Conservation (phyloP, 2,329 filamentous ascomycete species). For the Nannizziopsis arthrosporioides region DNA sequence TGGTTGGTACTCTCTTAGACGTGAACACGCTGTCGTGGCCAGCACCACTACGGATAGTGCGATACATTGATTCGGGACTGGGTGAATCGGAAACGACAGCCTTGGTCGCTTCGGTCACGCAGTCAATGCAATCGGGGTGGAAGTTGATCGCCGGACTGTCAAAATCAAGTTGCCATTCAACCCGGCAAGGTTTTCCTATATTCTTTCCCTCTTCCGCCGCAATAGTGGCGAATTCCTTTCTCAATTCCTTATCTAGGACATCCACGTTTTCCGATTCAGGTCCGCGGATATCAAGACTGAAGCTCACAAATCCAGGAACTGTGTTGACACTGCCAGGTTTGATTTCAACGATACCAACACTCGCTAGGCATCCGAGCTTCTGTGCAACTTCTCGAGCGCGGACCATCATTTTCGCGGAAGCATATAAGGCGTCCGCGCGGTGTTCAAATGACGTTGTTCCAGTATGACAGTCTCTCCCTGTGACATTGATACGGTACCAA, state of each 20-base stretch:
- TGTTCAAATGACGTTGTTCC: conserved; percentile 59
- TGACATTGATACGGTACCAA: conserved; percentile 58
- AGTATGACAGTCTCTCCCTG: conserved; percentile 59
- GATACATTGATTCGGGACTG: conserved; percentile 34
- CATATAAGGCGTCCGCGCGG: conserved; percentile 56
- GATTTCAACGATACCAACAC: conserved; percentile 56
- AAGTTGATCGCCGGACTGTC: conserved; percentile 52
- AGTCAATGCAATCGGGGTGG: conserved; percentile 54
- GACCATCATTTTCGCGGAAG: conserved; percentile 56
- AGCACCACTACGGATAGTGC: conserved; percentile 50
- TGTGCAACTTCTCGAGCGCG: conserved; percentile 53
- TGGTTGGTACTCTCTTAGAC: conserved; percentile 47
- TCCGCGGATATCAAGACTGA: conserved; percentile 57
- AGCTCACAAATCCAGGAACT: conserved; percentile 55
- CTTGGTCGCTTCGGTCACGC: conserved; percentile 49
- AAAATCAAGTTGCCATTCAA: conserved; percentile 52
- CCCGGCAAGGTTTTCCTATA: conserved; percentile 40
- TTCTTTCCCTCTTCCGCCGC: conserved; percentile 46
- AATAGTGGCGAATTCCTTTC: conserved; percentile 48
- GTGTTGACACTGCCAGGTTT: conserved; percentile 62
- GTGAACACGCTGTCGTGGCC: conserved; percentile 55
- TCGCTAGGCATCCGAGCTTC: conserved; percentile 50
- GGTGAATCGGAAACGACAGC: conserved; percentile 44
- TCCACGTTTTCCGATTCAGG: conserved; percentile 46
- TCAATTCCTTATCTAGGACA: conserved; percentile 46